phyloP scores from a whole-genome alignment of 1,284 basidiomycete species.

The Puccinia polysora region DNA sequence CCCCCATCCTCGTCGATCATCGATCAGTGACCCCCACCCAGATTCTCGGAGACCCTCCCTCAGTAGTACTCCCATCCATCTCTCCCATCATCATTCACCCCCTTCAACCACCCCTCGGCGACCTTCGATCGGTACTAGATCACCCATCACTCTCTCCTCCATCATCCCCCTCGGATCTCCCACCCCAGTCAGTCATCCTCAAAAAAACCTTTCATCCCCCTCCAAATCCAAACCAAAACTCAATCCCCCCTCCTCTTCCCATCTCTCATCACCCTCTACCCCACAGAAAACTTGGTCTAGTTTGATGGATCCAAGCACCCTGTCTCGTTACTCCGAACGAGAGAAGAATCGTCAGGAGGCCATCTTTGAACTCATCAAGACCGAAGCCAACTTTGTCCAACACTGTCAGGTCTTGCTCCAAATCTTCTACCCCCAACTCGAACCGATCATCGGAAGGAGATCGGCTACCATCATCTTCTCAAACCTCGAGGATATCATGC shows the following conservation, averaged over 20 bases:
- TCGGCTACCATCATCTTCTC: constrained; percentile 28
- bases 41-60: neutral
- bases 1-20: neutral
- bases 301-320: constrained; percentile 6
- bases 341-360: constrained; percentile 42
- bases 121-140: neutral
- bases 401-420: constrained; percentile 36
- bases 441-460: constrained; percentile 1
- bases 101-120: neutral
- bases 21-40: constrained; percentile 13
- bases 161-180: neutral
- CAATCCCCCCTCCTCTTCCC: neutral
- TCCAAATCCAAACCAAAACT: too few relatives aligned
- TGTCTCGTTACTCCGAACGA: neutral
- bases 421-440: constrained; percentile 23
- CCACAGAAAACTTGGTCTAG: constrained; percentile 23
- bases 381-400: constrained; percentile 30
- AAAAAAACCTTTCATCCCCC: too few relatives aligned
- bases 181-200: neutral
- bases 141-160: neutral
- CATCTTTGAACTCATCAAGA: constrained; percentile 38
- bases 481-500: constrained; percentile 40
- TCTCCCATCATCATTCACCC: neutral
- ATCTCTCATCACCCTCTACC: neutral
- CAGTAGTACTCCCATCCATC: neutral